Evolutionary conservation across 2,329 filamentous ascomycete species (phyloP).

Genomic region (Trichoderma breve): DNA sequence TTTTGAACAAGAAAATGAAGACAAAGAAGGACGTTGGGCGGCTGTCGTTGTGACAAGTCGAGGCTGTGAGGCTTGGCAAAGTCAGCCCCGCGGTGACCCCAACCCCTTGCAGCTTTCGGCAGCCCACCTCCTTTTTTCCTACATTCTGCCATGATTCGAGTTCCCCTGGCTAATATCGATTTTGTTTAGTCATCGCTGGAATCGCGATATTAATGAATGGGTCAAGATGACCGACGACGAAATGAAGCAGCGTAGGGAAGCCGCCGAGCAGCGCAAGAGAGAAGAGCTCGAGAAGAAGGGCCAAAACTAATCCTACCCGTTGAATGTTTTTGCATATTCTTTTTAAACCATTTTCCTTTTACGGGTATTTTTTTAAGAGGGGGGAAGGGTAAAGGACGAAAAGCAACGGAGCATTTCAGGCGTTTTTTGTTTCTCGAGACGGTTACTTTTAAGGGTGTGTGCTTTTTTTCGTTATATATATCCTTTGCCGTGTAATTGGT

Average conservation of each 20-base stretch:
- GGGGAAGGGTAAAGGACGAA: background rate
- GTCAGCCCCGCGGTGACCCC: background rate
- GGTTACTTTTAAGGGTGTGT: background rate
- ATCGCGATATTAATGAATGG: slow-evolving; percentile 58
- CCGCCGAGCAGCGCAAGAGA: slow-evolving; percentile 30
- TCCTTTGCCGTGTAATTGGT: background rate
- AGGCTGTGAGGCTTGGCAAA: background rate
- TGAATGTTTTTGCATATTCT: background rate
- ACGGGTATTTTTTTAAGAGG: background rate
- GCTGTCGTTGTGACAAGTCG: background rate
- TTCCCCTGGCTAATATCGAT: background rate
- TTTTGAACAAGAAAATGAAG: slow-evolving; percentile 30
- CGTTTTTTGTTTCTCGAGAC: background rate
- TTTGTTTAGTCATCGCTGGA: slow-evolving; percentile 57
- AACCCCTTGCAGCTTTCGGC: background rate
- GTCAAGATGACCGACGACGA: slow-evolving; percentile 42
- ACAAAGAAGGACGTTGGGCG: background rate
- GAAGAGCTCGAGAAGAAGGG: background rate
- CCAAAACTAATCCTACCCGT: background rate
- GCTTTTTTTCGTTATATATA: background rate
- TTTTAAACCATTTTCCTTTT: background rate
- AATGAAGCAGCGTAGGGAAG: slow-evolving; percentile 26
- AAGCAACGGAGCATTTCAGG: slow-evolving; percentile 3
- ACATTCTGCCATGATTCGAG: background rate
- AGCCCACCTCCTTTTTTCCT: background rate